Base-by-base conservation (phyloP, 805 yeast species). In the Cyberlindnera amylophila region DNA sequence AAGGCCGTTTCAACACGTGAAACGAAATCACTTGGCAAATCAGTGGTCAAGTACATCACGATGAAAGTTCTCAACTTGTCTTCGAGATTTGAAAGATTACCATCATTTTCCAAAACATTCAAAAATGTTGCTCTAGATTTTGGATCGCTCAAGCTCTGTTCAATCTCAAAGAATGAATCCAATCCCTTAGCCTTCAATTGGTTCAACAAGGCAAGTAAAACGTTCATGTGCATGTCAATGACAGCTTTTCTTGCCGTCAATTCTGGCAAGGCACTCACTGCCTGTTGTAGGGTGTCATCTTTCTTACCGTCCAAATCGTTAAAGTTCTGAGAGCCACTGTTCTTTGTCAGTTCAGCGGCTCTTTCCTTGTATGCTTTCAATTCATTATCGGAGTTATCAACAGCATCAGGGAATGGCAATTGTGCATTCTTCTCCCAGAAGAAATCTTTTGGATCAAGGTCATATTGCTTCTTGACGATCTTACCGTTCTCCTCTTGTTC, bases 351-450 rank as follows among this genome's bases (percentile, higher is more conserved):
- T 45, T 85, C 95, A 47, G 82, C 83, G 2, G 97, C 96, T 54
- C 88, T 96, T 44, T 77, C 75, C 52, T 90, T 91, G 65, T 93
- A 93, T 41, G 74, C 71, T 45, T 82, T 79, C 46, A 90, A 71
- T 45, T 88, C 97, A 21, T 73, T 65, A 58, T 93, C 98, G 16
- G 95, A 95, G 63, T 87, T 87, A 62, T 93, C 99, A 27, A 95
- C 99, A n/a, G 95, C 98, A 60, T 91, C 97, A 1, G 99, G 99
- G 70, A 93, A 93, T 30, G 99, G 98, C 44, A 87, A 67, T 38
- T 83, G 83, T 11, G 95, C 73, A 64, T 93, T 90, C 47, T 74
- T 72, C 49, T 65, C 68, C 99, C 99, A 93, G 66, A 93, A 93
- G 60, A 86, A 86, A 67, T 93, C 99, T 44, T 78, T 77, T 23